Conservation (phyloP, 2,329 filamentous ascomycete species). For the Stemphylium beticola region DNA sequence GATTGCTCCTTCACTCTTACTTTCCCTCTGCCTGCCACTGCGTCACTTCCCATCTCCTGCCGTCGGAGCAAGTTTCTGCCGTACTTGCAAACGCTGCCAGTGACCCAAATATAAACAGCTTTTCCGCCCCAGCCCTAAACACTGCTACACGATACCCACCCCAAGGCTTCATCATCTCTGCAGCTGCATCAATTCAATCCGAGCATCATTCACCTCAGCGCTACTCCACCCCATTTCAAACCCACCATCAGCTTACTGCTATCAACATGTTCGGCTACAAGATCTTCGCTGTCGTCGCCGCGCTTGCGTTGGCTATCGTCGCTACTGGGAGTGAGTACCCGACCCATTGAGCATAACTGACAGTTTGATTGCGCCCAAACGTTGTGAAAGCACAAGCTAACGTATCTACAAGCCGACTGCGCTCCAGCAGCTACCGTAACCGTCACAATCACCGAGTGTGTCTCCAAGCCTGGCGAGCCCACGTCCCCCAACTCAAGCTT, state of each 20-base stretch:
- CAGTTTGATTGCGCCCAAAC: not conserved
- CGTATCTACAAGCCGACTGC: constrained; percentile 17
- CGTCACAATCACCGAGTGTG: constrained; percentile 35
- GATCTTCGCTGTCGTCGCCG: constrained; percentile 27
- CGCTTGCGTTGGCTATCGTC: constrained; percentile 26
- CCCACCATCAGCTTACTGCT: constrained; percentile 17
- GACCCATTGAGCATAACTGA: not conserved
- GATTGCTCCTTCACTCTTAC: constrained; percentile 21
- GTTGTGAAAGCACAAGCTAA: constrained; percentile 16
- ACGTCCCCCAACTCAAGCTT: constrained; percentile 13
- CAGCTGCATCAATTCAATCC: constrained; percentile 29
- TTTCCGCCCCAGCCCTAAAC: constrained; percentile 7
- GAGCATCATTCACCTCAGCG: constrained; percentile 27
- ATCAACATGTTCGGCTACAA: constrained; percentile 37
- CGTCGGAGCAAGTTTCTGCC: constrained; percentile 1
- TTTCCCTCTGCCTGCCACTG: constrained; percentile 2
- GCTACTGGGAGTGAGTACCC: constrained; percentile 25
- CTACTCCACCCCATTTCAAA: constrained; percentile 24
- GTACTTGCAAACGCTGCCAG: constrained; percentile 12
- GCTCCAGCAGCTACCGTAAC: constrained; percentile 32
- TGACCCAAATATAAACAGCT: constrained; percentile 20
- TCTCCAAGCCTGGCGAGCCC: constrained; percentile 13
- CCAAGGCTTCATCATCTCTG: constrained; percentile 26
- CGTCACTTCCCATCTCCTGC: constrained; percentile 2
- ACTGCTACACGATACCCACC: constrained; percentile 17